Evolutionary conservation across 768 basidiomycete genomes (phyloP).

Genomic region (Auricularia cornea): DNA sequence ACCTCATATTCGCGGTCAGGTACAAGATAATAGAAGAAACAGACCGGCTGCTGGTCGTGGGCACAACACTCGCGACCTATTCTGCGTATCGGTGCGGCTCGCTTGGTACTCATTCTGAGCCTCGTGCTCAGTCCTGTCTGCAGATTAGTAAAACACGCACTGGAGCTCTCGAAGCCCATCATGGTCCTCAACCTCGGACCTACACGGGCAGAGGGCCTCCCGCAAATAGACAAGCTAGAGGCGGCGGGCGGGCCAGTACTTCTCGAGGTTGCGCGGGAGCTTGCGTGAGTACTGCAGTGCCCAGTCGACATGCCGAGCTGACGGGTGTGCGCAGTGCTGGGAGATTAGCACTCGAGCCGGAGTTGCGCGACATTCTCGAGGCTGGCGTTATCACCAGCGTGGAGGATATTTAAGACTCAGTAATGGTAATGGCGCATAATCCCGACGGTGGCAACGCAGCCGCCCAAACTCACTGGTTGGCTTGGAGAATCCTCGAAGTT

Average conservation of each 20-base stretch:
- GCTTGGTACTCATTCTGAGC: not conserved
- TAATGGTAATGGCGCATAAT: too few species aligned
- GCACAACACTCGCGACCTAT: slow-evolving; percentile 89
- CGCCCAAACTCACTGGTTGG: too few species aligned
- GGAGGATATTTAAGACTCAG: not conserved
- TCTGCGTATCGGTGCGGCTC: slow-evolving; percentile 69
- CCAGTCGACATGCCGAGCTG: not conserved
- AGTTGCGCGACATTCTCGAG: not conserved
- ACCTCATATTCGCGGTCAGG: slow-evolving; percentile 26
- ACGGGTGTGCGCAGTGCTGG: not conserved
- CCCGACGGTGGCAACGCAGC: too few species aligned
- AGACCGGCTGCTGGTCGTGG: slow-evolving; percentile 70
- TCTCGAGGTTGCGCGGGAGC: slow-evolving; percentile 47
- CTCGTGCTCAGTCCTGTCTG: not conserved
- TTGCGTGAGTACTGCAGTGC: slow-evolving; percentile 44
- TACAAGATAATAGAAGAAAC: slow-evolving; percentile 48
- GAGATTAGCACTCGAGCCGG: not conserved
- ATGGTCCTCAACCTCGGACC: slow-evolving; percentile 83
- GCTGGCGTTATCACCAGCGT: not conserved
- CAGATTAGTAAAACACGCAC: slow-evolving; percentile 73
- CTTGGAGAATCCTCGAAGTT: too few species aligned
- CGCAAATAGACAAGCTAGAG: slow-evolving; percentile 72
- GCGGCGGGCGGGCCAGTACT: slow-evolving; percentile 66
- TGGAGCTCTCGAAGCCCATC: slow-evolving; percentile 67
- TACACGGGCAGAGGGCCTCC: slow-evolving; percentile 65